phyloP scores from a whole-genome alignment of 805 yeast species.

The Hagleromyces aurorensis region DNA sequence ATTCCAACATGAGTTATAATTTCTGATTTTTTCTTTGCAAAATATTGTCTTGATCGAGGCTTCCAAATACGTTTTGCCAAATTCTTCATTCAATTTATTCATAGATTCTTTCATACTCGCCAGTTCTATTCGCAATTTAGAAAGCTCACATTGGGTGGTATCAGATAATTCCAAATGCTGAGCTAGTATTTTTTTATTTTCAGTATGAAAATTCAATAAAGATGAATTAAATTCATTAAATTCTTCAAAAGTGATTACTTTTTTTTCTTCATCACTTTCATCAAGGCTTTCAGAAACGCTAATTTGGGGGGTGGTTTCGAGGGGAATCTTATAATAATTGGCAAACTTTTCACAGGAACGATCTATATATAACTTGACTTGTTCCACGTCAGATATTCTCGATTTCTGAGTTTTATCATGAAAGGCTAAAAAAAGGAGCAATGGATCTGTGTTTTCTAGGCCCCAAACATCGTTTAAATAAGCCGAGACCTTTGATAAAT shows the following conservation, averaged over 20 bases:
- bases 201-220: conserved; percentile 17
- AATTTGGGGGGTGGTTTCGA: not conserved
- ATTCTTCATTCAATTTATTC: conserved; percentile 41
- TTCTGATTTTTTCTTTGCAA: conserved; percentile 70
- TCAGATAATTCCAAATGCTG: conserved; percentile 2
- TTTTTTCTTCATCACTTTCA: conserved; percentile 91
- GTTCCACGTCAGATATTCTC: conserved; percentile 4
- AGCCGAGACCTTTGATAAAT: conserved; percentile 5
- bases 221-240: conserved; percentile 46
- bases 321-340: conserved; percentile 1
- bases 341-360: conserved; percentile 7
- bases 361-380: conserved; percentile 6
- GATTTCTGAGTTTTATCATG: conserved; percentile 1
- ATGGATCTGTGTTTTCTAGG: conserved; percentile 5
- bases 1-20: conserved; percentile 88
- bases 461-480: conserved; percentile 9
- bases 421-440: conserved; percentile 8
- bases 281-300: conserved; percentile 91
- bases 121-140: conserved; percentile 4
- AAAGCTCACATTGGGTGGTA: conserved; percentile 1
- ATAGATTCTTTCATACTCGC: conserved; percentile 64
- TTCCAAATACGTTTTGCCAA: conserved; percentile 73
- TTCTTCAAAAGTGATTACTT: conserved; percentile 85
- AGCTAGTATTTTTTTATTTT: conserved; percentile 5
- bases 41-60: conserved; percentile 71